These are phyloP conservation scores for Fusarium praegraminearum DNA, from an alignment of 2,329 filamentous ascomycete genomes.

Conservation along the genomic window DNA sequence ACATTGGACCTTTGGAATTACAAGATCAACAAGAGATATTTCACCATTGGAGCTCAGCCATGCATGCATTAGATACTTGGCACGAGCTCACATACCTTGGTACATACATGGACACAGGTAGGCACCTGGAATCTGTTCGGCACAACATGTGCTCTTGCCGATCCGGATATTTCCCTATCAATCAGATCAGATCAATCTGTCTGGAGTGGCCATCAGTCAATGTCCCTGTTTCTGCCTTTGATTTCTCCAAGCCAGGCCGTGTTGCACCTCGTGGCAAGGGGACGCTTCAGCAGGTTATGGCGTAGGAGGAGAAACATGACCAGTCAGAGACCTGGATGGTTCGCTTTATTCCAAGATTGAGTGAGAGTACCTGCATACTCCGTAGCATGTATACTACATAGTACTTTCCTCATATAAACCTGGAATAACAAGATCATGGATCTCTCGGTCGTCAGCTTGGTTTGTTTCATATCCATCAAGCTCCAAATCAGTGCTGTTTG, in stretches of 20 bases:
- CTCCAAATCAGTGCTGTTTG: background rate
- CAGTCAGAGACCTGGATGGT: background rate
- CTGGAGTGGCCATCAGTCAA: constrained; percentile 24
- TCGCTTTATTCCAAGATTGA: background rate
- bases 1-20: background rate
- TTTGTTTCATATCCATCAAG: constrained; percentile 7
- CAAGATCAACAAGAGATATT: constrained; percentile 30
- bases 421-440: constrained; percentile 5
- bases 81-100: constrained; percentile 6
- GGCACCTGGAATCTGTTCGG: background rate
- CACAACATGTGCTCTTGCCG: constrained; percentile 5
- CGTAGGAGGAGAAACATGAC: constrained; percentile 33
- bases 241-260: background rate
- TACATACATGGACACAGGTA: background rate
- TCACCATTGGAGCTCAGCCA: constrained; percentile 30
- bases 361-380: background rate
- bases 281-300: constrained; percentile 27
- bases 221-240: constrained; percentile 11
- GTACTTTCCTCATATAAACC: background rate
- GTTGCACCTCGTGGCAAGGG: constrained; percentile 35
- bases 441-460: constrained; percentile 2
- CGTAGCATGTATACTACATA: background rate
- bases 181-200: constrained; percentile 15
- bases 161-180: constrained; percentile 28
- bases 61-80: background rate